These are phyloP conservation scores for Ganoderma lucidum DNA, from an alignment of 1,284 basidiomycete genomes.

Conservation along the genomic window DNA sequence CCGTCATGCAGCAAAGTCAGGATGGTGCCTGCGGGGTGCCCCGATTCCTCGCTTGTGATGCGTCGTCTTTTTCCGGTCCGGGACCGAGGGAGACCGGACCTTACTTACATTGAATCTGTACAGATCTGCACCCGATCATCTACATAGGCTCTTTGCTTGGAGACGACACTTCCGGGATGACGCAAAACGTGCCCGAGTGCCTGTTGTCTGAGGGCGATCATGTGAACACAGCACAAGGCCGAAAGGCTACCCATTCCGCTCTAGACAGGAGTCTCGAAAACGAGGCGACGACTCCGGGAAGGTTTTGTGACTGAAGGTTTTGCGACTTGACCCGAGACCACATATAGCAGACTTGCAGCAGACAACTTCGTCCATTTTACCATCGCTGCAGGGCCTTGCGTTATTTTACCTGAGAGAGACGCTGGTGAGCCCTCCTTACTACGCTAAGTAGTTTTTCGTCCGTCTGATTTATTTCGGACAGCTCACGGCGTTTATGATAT, in stretches of 20 bases:
- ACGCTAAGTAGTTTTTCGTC: background rate
- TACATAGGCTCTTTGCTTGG: background rate
- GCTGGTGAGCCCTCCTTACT: background rate
- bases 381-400: background rate
- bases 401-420: background rate
- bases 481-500: background rate
- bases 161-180: background rate
- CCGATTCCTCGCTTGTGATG: background rate
- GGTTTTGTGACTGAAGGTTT: background rate
- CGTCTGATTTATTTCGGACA: background rate
- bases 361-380: background rate
- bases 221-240: background rate
- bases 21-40: background rate
- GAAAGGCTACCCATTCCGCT: background rate
- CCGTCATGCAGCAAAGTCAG: background rate
- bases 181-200: constrained; percentile 1
- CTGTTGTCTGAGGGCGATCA: background rate
- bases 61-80: background rate
- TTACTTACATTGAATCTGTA: too few relatives aligned
- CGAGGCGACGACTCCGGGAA: background rate
- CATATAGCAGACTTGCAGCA: background rate
- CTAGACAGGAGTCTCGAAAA: background rate
- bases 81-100: background rate
- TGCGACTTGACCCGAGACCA: background rate
- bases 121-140: background rate